phyloP scores from a whole-genome alignment of 139 green algal species.

The Yamagishiella unicocca region DNA sequence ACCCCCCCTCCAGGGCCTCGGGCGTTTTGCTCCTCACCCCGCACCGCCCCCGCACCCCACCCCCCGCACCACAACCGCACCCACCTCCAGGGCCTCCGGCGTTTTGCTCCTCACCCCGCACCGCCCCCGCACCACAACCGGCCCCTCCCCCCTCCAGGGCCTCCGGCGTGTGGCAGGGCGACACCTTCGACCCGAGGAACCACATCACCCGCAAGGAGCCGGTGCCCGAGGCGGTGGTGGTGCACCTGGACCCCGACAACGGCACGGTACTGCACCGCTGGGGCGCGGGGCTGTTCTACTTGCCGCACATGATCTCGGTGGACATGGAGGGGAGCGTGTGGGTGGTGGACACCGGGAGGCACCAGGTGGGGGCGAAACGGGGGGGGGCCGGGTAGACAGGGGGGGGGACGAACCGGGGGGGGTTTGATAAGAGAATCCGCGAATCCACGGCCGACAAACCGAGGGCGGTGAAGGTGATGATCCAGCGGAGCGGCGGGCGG shows the following conservation, averaged over 20 bases:
- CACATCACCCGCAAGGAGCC: slow-evolving; percentile 51
- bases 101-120: too few species aligned
- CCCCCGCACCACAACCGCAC: too few species aligned
- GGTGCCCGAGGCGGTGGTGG: slow-evolving; percentile 64
- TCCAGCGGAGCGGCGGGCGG: too few species aligned
- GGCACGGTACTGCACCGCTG: slow-evolving; percentile 58
- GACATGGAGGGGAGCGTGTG: slow-evolving; percentile 80
- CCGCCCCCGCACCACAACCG: not conserved
- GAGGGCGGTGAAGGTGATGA: too few species aligned
- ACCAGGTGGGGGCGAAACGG: slow-evolving; percentile 60
- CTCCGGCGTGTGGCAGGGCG: slow-evolving; percentile 63
- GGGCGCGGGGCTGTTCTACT: slow-evolving; percentile 70
- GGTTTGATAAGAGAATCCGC: too few species aligned
- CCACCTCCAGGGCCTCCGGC: too few species aligned
- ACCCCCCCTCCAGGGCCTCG: too few species aligned
- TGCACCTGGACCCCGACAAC: slow-evolving; percentile 72
- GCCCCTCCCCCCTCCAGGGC: slow-evolving; percentile 51
- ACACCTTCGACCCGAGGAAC: slow-evolving; percentile 56
- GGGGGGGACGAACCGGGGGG: too few species aligned
- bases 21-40: too few species aligned
- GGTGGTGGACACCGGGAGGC: slow-evolving; percentile 74
- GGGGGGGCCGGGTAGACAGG: not conserved
- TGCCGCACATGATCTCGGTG: slow-evolving; percentile 90
- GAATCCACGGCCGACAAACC: too few species aligned
- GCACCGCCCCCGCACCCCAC: too few species aligned